Evolutionary conservation across 176 grass and related monocot genomes (phyloP).

Genomic region (Cenchrus fungigraminus): DNA sequence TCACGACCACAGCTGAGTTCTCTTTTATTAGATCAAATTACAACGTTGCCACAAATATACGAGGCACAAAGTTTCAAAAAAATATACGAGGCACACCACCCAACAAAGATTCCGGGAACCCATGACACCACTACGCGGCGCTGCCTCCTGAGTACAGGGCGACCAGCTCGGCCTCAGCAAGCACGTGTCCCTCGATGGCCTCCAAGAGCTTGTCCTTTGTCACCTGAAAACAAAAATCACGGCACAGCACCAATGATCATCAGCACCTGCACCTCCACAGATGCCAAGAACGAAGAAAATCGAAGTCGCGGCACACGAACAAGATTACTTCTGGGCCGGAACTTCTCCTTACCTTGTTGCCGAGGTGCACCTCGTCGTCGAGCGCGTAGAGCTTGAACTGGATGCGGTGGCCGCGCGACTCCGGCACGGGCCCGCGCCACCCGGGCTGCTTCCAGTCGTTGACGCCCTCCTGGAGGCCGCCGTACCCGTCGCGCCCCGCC

Average conservation of each 20-base stretch:
- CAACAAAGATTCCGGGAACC: not conserved
- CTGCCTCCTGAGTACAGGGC: slow-evolving; percentile 48
- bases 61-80: no score
- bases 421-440: slow-evolving; percentile 68
- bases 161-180: slow-evolving; percentile 71
- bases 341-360: slow-evolving; percentile 60
- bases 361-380: slow-evolving; percentile 67
- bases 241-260: not conserved
- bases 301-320: not conserved
- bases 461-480: slow-evolving; percentile 71
- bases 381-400: slow-evolving; percentile 83
- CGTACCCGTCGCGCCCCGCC: slow-evolving; percentile 13
- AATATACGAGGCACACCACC: not conserved
- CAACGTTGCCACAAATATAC: not conserved
- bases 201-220: slow-evolving; percentile 77
- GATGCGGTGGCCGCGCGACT: slow-evolving; percentile 60
- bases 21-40: slow-evolving; percentile 45
- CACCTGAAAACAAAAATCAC: slow-evolving; percentile 47
- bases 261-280: not conserved
- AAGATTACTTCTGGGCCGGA: not conserved
- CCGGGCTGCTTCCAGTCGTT: slow-evolving; percentile 92
- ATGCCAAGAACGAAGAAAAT: no score
- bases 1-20: not conserved
- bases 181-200: slow-evolving; percentile 67
- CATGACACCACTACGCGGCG: not conserved